Evolutionary conservation across 345 rosid species (phyloP).

Genomic region (Cardamine chenopodiifolia): DNA sequence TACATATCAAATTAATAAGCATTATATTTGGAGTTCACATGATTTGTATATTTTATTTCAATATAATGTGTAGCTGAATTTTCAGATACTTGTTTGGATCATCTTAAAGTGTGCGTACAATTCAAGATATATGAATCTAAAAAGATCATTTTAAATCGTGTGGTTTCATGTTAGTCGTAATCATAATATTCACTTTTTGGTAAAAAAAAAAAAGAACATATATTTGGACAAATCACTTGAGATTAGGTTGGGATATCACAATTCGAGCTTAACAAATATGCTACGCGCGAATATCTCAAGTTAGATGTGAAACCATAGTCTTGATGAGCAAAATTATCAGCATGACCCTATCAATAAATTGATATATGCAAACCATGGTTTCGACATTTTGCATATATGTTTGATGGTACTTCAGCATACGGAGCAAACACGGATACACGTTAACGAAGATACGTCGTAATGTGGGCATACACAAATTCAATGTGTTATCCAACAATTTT

Average conservation of each 20-base stretch:
- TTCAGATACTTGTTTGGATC: background rate
- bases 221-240: background rate
- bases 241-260: background rate
- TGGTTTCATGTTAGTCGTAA: background rate
- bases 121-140: background rate
- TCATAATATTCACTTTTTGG: background rate
- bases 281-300: background rate
- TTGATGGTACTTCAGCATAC: background rate
- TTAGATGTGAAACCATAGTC: background rate
- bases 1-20: background rate
- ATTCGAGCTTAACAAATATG: background rate
- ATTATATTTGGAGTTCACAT: background rate
- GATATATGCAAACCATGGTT: background rate
- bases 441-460: background rate
- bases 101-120: background rate
- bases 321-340: background rate
- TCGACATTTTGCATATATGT: background rate
- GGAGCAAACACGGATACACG: background rate
- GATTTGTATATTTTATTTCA: background rate
- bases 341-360: background rate
- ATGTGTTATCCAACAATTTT: background rate
- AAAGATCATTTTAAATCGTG: background rate
- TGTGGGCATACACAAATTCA: background rate
- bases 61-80: conserved; percentile 1
- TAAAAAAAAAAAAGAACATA: too few relatives aligned